Percentiles rank a stretch among this genome's conserved stretches.
Conservation (phyloP, 2,329 filamentous ascomycete genomes). For the Fusarium drepaniforme region DNA sequence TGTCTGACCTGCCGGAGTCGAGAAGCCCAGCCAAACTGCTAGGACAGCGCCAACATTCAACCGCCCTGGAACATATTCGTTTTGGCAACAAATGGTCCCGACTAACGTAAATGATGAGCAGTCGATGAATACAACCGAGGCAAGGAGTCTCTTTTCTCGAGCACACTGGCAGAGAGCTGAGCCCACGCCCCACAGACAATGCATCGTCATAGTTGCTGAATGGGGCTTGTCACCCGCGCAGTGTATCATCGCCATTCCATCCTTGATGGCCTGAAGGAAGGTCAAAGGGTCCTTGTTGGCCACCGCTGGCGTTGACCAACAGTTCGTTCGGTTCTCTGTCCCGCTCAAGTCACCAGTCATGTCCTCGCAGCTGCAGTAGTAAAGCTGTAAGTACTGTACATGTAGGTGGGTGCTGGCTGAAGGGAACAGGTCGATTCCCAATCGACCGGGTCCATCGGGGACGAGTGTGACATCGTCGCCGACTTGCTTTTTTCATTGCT, state of each 20-base stretch:
- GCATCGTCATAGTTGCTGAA: conserved; percentile 5
- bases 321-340: background rate
- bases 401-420: conserved; percentile 1
- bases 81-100: background rate
- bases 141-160: background rate
- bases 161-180: conserved; percentile 19
- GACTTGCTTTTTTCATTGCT: conserved; percentile 12
- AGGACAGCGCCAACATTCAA: background rate
- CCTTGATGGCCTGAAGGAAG: conserved; percentile 4
- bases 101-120: background rate
- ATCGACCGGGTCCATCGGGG: conserved; percentile 5
- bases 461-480: conserved; percentile 4
- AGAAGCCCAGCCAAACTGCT: background rate
- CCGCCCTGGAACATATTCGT: background rate
- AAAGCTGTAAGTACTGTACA: background rate
- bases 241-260: conserved; percentile 6
- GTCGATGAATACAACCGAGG: background rate
- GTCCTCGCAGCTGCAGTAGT: conserved; percentile 1
- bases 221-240: background rate
- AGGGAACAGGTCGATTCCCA: conserved; percentile 2
- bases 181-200: conserved; percentile 13
- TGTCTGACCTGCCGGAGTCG: conserved; percentile 1
- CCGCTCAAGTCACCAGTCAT: conserved; percentile 13
- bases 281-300: background rate
- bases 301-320: conserved; percentile 6